A percentile compares a stretch with the other conserved stretches of the same genome.
phyloP scores from a whole-genome alignment of 768 basidiomycete genomes.

The Russula dissimulans region DNA sequence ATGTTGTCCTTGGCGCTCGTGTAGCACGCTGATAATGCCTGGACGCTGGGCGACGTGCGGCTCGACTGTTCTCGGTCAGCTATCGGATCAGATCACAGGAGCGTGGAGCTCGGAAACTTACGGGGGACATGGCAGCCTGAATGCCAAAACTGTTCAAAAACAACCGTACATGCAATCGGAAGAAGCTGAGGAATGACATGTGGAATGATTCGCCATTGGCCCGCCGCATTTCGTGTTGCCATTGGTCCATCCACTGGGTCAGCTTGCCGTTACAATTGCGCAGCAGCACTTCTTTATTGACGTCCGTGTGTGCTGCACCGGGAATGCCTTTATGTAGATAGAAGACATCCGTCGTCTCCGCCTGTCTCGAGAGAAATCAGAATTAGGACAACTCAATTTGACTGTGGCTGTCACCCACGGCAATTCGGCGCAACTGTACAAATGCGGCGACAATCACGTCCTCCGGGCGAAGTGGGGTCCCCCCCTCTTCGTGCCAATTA shows the following conservation, averaged over 20 bases:
- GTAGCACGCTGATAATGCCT: constrained; percentile 64
- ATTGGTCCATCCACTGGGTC: constrained; percentile 60
- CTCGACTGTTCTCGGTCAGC: constrained; percentile 34
- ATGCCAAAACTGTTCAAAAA: constrained; percentile 83
- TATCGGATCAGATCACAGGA: not conserved
- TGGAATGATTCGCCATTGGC: constrained; percentile 72
- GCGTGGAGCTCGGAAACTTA: constrained; percentile 26
- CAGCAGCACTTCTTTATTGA: constrained; percentile 66
- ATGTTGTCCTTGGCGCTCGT: constrained; percentile 65
- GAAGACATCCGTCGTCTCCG: constrained; percentile 73
- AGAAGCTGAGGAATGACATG: constrained; percentile 62
- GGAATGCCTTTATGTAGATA: constrained; percentile 40
- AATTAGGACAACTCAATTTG: not conserved
- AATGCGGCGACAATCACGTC: constrained; percentile 76
- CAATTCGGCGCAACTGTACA: constrained; percentile 67
- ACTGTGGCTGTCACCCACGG: constrained; percentile 37
- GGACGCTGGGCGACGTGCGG: constrained; percentile 50
- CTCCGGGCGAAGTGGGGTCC: constrained; percentile 50
- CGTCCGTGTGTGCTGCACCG: constrained; percentile 44
- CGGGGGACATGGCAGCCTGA: constrained; percentile 50
- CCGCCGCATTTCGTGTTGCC: constrained; percentile 65
- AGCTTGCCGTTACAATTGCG: constrained; percentile 64
- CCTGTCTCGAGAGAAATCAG: constrained; percentile 30
- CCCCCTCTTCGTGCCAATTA: constrained; percentile 62
- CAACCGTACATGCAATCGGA: constrained; percentile 67